Base-by-base conservation (phyloP, 2,329 filamentous ascomycete genomes). In the Cercospora nicotianae region DNA sequence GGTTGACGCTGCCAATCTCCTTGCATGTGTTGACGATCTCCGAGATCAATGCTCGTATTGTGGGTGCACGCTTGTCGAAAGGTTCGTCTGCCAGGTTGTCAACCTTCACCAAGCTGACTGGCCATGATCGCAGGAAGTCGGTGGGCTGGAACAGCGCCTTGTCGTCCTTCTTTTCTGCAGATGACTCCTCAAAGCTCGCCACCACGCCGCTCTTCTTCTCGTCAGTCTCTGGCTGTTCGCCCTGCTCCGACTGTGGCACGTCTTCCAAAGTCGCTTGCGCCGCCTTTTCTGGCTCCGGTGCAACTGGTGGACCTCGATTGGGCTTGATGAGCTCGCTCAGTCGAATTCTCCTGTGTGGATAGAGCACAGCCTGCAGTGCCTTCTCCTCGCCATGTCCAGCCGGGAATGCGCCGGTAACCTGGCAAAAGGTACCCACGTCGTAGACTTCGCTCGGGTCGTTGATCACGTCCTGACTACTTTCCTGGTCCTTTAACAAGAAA, bases 21-120 rank as follows among this genome's bases (percentile, higher is more conserved):
- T 97, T 98, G 85, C 97, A 98, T 0, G 97, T 95, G 78, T 97
- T 98, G 78, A 99, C 93, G 69, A 99, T 98, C 82, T 99, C 96
- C 76, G 94, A 97, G 60, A 94, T 95, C 57, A 99, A 89, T 12
- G 95, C 95, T 65, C 93, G 90, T 68, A 98, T 93, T 36, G 95
- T 89, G 18, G 90, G 90, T 76, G 91, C 95, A 81, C 94, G 96
- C 77, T 93, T 90, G 79, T 98, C 95, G 78, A 92, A 92, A 0
- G 93, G 90, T 76, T 97, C 91, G 75, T 99, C 95, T 0, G 85
- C 84, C 64, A 99, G 85, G 75, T 99, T 99, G 70, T 98, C 93
- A 45, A 98, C 94, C 74, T 97, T 96, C 73, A 96, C 95, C 63
- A 99, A 85, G 78, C 93, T 97, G 77, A 99, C 94, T 6, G 92